Evolutionary conservation across 2,329 filamentous ascomycete genomes (phyloP).

Genomic region (Stemphylium vesicarium): DNA sequence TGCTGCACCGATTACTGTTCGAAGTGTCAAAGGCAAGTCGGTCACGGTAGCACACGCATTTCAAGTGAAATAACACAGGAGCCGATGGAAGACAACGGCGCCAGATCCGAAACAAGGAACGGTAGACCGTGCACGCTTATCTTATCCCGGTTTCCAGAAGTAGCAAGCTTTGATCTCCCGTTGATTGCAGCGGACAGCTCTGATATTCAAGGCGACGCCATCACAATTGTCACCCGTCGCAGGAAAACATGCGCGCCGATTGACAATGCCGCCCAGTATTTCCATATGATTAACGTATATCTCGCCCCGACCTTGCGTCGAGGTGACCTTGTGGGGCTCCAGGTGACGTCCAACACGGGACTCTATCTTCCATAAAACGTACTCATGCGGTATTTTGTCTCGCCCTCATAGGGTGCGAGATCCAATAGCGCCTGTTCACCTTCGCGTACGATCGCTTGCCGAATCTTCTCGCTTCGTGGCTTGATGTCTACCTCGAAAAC

Average conservation of each 20-base stretch:
- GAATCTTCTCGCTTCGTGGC: conserved; percentile 58
- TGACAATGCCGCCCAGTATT: too few relatives aligned
- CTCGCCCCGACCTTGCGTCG: too few relatives aligned
- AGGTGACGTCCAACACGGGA: too few relatives aligned
- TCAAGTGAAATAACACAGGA: too few relatives aligned
- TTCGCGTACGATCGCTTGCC: conserved; percentile 59
- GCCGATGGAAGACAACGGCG: too few relatives aligned
- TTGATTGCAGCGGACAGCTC: conserved; percentile 5
- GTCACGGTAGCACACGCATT: too few relatives aligned
- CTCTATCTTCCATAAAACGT: conserved; percentile 33
- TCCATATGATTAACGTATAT: too few relatives aligned
- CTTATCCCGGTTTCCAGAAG: neutral
- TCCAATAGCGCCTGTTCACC: conserved; percentile 60
- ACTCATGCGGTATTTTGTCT: conserved; percentile 63
- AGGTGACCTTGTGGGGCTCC: too few relatives aligned
- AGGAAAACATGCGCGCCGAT: too few relatives aligned
- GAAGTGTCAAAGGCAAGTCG: too few relatives aligned
- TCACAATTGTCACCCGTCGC: neutral
- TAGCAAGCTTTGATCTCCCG: neutral
- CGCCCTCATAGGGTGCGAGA: conserved; percentile 60
- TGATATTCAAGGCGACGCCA: conserved; percentile 9
- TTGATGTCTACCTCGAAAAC: conserved; percentile 62
- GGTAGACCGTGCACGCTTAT: neutral
- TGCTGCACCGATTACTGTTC: too few relatives aligned
- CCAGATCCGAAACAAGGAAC: neutral